A percentile compares a stretch with the other conserved stretches of the same genome.
These are phyloP conservation scores for Termitomyces sp. DNA, from an alignment of 768 basidiomycete species.

Conservation along the genomic window DNA sequence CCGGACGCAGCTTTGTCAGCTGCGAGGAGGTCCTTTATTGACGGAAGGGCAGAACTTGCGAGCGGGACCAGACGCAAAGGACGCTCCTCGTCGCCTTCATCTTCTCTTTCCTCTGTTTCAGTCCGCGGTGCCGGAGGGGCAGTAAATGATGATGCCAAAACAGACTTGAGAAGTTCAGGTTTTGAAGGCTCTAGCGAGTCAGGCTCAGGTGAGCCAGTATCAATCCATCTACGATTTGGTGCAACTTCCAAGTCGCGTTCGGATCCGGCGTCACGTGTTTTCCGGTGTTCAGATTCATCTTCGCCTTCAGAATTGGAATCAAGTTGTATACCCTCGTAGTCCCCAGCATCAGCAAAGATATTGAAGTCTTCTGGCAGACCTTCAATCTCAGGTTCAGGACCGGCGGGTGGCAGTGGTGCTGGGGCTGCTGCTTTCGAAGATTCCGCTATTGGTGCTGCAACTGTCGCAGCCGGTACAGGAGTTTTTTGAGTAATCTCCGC, in stretches of 20 bases:
- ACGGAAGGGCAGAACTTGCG: constrained; percentile 73
- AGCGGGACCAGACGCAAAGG: constrained; percentile 66
- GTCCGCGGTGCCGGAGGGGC: constrained; percentile 3
- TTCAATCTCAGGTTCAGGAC: constrained; percentile 27
- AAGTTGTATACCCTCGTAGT: constrained; percentile 67
- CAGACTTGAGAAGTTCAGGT: constrained; percentile 9
- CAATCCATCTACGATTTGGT: constrained; percentile 38
- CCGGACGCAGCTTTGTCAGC: constrained; percentile 61
- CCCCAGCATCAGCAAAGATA: constrained; percentile 83
- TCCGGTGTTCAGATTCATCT: constrained; percentile 25
- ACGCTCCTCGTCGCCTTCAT: constrained; percentile 37
- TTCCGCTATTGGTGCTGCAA: neutral
- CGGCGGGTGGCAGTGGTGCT: neutral
- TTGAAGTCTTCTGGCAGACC: constrained; percentile 61
- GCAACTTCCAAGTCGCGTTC: neutral
- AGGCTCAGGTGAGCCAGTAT: constrained; percentile 26
- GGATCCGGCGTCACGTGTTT: neutral
- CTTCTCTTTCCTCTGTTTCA: constrained; percentile 33
- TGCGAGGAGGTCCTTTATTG: constrained; percentile 76
- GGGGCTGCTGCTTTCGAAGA: neutral
- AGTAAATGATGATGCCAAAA: constrained; percentile 5
- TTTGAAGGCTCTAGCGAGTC: constrained; percentile 18
- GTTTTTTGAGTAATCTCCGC: constrained; percentile 12
- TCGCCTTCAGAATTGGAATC: constrained; percentile 51
- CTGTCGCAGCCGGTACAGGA: neutral